Conservation (phyloP, 371 early-diverging fungal species). For the Rhizopus sp. region DNA sequence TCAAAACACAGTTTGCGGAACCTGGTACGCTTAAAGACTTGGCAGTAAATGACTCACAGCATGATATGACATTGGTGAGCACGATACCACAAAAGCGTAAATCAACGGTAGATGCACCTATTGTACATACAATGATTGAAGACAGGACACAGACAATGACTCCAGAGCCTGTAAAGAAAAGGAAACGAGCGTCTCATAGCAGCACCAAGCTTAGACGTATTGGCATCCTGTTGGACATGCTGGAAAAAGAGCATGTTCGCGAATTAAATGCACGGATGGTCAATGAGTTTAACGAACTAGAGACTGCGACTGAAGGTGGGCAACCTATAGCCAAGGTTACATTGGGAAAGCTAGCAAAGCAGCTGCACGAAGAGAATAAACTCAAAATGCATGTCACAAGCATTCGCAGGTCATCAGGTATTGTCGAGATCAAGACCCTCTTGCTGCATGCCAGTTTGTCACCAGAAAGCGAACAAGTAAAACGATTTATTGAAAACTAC, state of each 20-base stretch:
- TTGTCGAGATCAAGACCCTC: slow-evolving; percentile 18
- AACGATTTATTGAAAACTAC: slow-evolving; percentile 6
- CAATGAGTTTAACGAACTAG: slow-evolving; percentile 11
- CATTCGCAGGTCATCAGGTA: slow-evolving; percentile 8
- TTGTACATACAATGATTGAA: neutral
- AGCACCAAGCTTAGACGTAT: slow-evolving; percentile 9
- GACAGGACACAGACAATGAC: neutral
- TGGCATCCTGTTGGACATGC: slow-evolving; percentile 14
- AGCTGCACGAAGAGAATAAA: slow-evolving; percentile 15
- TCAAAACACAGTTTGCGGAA: neutral
- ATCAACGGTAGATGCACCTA: too few relatives aligned
- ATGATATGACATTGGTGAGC: neutral
- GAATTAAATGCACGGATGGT: slow-evolving; percentile 4
- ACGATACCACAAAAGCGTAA: neutral
- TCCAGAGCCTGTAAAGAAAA: neutral
- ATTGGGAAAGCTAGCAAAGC: slow-evolving; percentile 2
- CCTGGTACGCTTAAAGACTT: neutral
- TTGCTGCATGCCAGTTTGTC: slow-evolving; percentile 12
- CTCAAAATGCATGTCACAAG: slow-evolving; percentile 7
- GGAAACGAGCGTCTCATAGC: neutral
- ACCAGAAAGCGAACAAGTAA: slow-evolving; percentile 12
- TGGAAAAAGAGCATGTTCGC: slow-evolving; percentile 12
- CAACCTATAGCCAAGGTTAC: slow-evolving; percentile 10
- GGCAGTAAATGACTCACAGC: too few relatives aligned
- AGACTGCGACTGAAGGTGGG: neutral